A percentile compares a stretch with the other conserved stretches of the same genome.
Evolutionary conservation across 805 yeast genomes (phyloP).

Genomic region (Cephaloascus fragrans): DNA sequence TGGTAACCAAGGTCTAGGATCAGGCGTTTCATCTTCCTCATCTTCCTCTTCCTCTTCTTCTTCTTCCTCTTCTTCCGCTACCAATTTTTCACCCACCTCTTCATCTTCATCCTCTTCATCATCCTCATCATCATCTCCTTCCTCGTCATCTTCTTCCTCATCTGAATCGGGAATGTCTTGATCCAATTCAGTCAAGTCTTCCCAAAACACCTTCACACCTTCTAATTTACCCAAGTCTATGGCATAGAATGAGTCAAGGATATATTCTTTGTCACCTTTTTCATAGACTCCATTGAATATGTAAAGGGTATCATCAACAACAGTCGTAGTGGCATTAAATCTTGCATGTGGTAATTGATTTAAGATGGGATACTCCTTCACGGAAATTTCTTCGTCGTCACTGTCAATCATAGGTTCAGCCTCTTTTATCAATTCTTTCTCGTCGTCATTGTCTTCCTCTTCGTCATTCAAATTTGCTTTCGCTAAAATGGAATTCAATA

Average conservation of each 20-base stretch:
- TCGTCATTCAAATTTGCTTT: conserved; percentile 63
- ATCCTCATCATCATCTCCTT: conserved; percentile 62
- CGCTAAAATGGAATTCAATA: conserved; percentile 62
- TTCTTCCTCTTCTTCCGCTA: conserved; percentile 57
- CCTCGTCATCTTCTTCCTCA: conserved; percentile 54
- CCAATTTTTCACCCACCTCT: conserved; percentile 31
- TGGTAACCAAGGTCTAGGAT: conserved; percentile 92
- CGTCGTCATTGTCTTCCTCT: conserved; percentile 27
- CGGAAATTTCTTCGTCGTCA: conserved; percentile 25
- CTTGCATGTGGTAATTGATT: conserved; percentile 76
- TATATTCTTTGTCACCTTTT: conserved; percentile 75
- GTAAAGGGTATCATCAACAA: conserved; percentile 72
- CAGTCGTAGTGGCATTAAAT: conserved; percentile 79
- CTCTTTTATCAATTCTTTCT: background rate
- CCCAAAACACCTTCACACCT: conserved; percentile 87
- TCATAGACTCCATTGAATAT: conserved; percentile 92
- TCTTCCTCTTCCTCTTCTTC: conserved; percentile 55
- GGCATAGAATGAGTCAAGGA: conserved; percentile 77
- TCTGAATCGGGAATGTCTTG: conserved; percentile 50
- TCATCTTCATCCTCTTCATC: conserved; percentile 47
- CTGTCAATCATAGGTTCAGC: conserved; percentile 1
- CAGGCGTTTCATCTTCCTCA: conserved; percentile 68
- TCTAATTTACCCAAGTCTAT: conserved; percentile 80
- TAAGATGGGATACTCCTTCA: conserved; percentile 44
- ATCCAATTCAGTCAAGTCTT: conserved; percentile 55